Conservation (phyloP, 2,329 filamentous ascomycete genomes). For the Colletotrichum sp. region DNA sequence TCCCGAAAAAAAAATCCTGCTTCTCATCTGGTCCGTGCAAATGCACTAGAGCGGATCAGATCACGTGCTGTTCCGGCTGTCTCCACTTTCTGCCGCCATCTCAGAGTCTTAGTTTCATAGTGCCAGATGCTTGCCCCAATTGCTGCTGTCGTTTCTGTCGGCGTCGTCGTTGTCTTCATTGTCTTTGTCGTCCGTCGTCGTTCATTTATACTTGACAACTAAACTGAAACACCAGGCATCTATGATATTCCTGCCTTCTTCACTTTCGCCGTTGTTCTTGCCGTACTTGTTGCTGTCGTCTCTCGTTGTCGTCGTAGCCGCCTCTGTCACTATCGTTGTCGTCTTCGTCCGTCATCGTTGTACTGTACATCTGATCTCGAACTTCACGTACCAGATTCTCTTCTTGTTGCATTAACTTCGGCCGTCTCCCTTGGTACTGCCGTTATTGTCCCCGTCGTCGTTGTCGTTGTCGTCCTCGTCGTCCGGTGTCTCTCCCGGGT, state of each 20-base stretch:
- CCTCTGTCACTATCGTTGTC: background rate
- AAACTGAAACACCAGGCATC: background rate
- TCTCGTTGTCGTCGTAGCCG: background rate
- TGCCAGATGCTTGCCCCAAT: too few relatives aligned
- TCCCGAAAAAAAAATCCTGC: too few relatives aligned
- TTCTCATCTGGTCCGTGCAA: too few relatives aligned
- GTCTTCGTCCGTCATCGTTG: background rate
- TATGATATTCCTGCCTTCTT: background rate
- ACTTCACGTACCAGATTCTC: background rate
- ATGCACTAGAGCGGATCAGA: too few relatives aligned
- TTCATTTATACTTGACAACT: too few relatives aligned
- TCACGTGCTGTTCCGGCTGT: too few relatives aligned
- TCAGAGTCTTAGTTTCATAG: accelerated
- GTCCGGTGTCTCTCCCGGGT: background rate
- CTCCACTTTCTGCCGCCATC: background rate
- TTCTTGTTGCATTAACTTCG: background rate
- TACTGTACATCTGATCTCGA: background rate
- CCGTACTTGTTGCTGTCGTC: background rate
- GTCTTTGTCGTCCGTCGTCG: too few relatives aligned
- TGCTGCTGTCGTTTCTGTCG: too few relatives aligned
- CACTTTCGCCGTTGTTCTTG: background rate
- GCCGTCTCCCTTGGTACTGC: background rate
- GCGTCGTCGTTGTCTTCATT: too few relatives aligned
- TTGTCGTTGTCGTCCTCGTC: background rate
- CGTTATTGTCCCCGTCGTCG: background rate